Percentiles rank a stretch among this genome's conserved stretches.
Conservation (phyloP, 176 grass and related monocot species). For the Aegilops bicornis region DNA sequence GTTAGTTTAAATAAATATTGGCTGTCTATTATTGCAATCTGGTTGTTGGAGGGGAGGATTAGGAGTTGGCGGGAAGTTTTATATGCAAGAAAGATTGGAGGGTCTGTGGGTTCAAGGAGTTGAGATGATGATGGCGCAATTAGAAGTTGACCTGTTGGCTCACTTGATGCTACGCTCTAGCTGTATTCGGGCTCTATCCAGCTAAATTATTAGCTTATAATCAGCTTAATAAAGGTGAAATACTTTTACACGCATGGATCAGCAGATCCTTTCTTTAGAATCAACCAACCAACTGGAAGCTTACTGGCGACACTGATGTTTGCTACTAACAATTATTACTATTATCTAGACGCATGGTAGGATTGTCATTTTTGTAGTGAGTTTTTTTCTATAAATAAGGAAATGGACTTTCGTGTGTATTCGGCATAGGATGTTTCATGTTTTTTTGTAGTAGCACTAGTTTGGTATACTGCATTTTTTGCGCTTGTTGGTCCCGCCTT, state of each 20-base stretch:
- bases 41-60: conserved; percentile 28
- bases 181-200: not conserved
- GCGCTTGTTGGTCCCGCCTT: not conserved
- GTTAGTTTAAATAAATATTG: not conserved
- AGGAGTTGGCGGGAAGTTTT: conserved; percentile 43
- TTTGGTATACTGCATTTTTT: not conserved
- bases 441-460: not conserved
- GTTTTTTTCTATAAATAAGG: too few relatives aligned
- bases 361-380: not conserved
- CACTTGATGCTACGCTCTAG: conserved; percentile 1
- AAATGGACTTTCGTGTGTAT: not conserved
- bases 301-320: not conserved
- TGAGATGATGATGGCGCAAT: conserved; percentile 1
- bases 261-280: not conserved
- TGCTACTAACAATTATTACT: not conserved
- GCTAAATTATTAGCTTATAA: conserved; percentile 6
- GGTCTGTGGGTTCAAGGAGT: conserved; percentile 17
- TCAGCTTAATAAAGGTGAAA: not conserved
- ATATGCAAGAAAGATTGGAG: conserved; percentile 5
- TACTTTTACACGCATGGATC: not conserved
- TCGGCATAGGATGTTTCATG: not conserved
- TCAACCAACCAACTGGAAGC: not conserved
- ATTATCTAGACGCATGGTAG: not conserved
- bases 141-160: conserved; percentile 39
- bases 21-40: not conserved